phyloP scores from a whole-genome alignment of 306 rosid species.

The Cucumis cinereus region DNA sequence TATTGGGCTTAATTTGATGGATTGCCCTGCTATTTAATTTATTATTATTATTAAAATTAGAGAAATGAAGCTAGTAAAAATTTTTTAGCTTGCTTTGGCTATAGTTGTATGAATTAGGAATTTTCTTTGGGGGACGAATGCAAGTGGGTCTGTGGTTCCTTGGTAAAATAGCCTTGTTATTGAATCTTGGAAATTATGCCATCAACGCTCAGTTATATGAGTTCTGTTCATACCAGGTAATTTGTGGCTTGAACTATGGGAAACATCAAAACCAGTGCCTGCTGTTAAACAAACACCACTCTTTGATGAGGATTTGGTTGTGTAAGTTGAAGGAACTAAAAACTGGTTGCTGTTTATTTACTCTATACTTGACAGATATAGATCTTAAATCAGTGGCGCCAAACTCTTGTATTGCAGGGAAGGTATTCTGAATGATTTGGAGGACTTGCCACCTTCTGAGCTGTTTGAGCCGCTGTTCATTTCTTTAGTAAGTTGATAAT shows the following conservation, averaged over 20 bases:
- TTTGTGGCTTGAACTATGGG: slow-evolving; percentile 96
- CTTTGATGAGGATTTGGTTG: slow-evolving; percentile 95
- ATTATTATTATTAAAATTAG: no score
- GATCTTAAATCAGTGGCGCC: background rate
- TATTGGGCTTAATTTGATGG: background rate
- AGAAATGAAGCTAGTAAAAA: no score
- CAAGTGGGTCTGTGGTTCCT: background rate
- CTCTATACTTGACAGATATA: background rate
- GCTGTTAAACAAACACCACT: slow-evolving; percentile 94
- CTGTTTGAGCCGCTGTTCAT: slow-evolving; percentile 74
- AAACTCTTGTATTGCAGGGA: slow-evolving; percentile 48
- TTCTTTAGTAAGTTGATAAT: slow-evolving; percentile 60
- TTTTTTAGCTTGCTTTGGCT: background rate
- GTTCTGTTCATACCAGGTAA: slow-evolving; percentile 43
- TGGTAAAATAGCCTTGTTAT: background rate
- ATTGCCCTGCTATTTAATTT: background rate
- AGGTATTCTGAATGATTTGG: slow-evolving; percentile 68
- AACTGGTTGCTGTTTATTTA: background rate
- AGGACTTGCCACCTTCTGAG: slow-evolving; percentile 71
- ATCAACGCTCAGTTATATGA: background rate
- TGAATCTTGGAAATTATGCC: background rate
- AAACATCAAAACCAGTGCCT: slow-evolving; percentile 82
- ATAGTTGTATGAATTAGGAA: background rate
- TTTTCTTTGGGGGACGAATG: background rate
- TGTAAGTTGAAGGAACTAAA: slow-evolving; percentile 38